Evolutionary conservation across 139 green algal genomes (phyloP), one percentile per base, ranked within the genome.

Genomic region (Coelastrella sp.): DNA sequence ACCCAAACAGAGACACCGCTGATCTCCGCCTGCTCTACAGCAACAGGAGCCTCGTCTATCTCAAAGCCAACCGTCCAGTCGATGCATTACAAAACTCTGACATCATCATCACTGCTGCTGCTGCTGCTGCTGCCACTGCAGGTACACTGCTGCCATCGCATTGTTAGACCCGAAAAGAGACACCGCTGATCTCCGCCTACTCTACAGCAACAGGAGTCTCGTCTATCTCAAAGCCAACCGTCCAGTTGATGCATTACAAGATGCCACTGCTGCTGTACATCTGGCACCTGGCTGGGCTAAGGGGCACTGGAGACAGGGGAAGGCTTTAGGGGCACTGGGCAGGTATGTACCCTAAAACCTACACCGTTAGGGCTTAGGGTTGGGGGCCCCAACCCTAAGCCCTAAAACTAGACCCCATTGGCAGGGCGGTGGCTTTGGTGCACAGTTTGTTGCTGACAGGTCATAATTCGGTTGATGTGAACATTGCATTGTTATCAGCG

Each of bases 221-320:
- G 59, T 32, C 4, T 11, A 19, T 16, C n/a, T 58, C n/a, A 59
- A 75, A 54, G n/a, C 59, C 17, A 59, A 59, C 59, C 23, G 80
- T n/a, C 10, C 22, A 20, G 20, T 14, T 54, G 80, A 64, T 4
- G 80, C 80, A n/a, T 71, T 86, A 56, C 8, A 20, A 22, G 80
- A 86, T 59, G 80, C 80, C 19, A 10, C n/a, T 75, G 80, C 80
- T 74, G 80, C 59, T 73, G 80, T 86, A 0, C 11, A 47, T 4
- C 19, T 86, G n/a, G 80, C 80, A 23, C 80, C 80, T 60, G 80
- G 60, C 8, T 86, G 80, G 80, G 59, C 60, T 4, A 86, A 86
- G 80, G 80, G 80, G 13, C 23, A 86, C 80, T 86, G 80, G 80
- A 75, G 80, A 22, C 61, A 71, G 16, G 80, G 59, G 0, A 80